Conservation (phyloP, 352 stramenopile genomes). For the Pythium oligandrum region DNA sequence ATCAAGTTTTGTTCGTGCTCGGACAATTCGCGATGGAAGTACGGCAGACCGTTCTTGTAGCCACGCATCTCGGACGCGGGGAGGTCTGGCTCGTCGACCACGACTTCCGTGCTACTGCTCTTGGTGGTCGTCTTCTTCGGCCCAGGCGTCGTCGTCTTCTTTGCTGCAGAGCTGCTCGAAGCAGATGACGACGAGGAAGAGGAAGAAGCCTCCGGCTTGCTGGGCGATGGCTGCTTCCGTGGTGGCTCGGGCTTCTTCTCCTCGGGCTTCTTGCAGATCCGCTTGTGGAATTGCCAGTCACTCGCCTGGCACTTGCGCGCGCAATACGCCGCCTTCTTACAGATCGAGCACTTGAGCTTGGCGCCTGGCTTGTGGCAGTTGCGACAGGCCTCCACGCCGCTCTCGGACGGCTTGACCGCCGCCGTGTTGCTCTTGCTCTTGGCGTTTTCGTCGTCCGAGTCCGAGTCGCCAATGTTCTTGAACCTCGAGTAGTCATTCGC, state of each 20-base stretch:
- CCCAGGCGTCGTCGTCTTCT: conserved; percentile 3
- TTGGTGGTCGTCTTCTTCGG: conserved; percentile 26
- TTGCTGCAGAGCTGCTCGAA: conserved; percentile 9
- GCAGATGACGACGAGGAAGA: conserved; percentile 17
- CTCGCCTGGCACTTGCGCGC: conserved; percentile 72
- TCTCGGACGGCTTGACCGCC: not conserved
- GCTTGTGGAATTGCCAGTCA: conserved; percentile 86
- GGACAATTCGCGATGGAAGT: conserved; percentile 97
- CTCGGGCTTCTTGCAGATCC: conserved; percentile 83
- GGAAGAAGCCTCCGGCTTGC: conserved; percentile 11
- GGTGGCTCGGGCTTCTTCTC: conserved; percentile 38
- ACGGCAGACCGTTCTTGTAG: conserved; percentile 87
- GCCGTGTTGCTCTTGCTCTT: conserved; percentile 15
- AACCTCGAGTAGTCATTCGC: conserved; percentile 87
- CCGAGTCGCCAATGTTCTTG: conserved; percentile 53
- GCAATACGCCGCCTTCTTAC: conserved; percentile 84
- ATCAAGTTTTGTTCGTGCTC: conserved; percentile 95
- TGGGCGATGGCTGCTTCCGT: conserved; percentile 14
- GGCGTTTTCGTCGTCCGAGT: conserved; percentile 30
- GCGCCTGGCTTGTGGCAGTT: conserved; percentile 75
- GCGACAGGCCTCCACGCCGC: conserved; percentile 35
- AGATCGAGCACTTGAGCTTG: conserved; percentile 85
- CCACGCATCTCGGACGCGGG: conserved; percentile 46
- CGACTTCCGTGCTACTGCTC: conserved; percentile 40
- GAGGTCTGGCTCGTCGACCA: conserved; percentile 64